Percentiles rank a stretch among this genome's conserved stretches.
phyloP scores from a whole-genome alignment of 176 grass and related monocot species.

The Rhynchospora pubera region DNA sequence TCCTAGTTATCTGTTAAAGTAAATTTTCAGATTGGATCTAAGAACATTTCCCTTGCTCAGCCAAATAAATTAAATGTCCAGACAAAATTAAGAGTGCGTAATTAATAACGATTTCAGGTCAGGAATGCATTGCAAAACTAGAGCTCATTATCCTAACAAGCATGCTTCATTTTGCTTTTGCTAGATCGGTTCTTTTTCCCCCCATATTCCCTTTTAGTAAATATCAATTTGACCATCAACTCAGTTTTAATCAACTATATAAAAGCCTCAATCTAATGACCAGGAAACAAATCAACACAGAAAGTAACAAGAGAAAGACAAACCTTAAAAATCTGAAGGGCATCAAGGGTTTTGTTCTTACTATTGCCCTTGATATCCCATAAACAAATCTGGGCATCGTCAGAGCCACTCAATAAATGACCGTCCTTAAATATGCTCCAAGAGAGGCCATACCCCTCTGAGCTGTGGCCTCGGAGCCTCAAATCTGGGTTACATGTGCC shows the following conservation, averaged over 20 bases:
- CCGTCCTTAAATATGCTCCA: conserved; percentile 97
- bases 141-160: not conserved
- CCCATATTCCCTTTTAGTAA: not conserved
- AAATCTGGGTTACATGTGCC: conserved; percentile 94
- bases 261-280: not conserved
- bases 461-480: conserved; percentile 79
- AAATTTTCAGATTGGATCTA: not conserved
- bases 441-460: conserved; percentile 96
- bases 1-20: not conserved
- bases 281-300: not conserved
- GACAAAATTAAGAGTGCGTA: not conserved
- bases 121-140: not conserved
- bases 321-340: conserved; percentile 91
- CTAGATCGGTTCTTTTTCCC: too few species aligned
- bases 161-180: not conserved
- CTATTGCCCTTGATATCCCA: conserved; percentile 77
- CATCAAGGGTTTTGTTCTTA: conserved; percentile 85
- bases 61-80: not conserved
- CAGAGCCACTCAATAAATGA: conserved; percentile 92
- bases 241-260: not conserved
- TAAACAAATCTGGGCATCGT: conserved; percentile 92
- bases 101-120: not conserved
- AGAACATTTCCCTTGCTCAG: not conserved
- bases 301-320: not conserved
- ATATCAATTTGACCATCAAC: not conserved